Evolutionary conservation across 768 basidiomycete genomes (phyloP).

Genomic region (Tephrocybe rancida): DNA sequence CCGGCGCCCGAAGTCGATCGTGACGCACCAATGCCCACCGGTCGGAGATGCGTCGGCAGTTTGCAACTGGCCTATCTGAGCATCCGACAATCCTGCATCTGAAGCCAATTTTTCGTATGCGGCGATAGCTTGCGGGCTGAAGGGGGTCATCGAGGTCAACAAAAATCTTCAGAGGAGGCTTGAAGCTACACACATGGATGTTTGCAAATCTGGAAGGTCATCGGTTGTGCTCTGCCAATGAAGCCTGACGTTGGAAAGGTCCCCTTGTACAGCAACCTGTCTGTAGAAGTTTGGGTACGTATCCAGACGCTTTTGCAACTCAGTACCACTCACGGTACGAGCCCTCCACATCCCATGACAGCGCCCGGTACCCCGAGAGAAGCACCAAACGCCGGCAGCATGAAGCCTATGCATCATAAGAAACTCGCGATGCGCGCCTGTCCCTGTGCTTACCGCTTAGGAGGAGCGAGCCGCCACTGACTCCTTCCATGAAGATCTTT

Average conservation of each 20-base stretch:
- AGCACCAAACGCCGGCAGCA: conserved; percentile 25
- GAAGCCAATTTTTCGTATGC: conserved; percentile 25
- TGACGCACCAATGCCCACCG: conserved; percentile 26
- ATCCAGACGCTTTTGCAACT: background rate
- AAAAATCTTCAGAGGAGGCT: background rate
- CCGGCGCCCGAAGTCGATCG: background rate
- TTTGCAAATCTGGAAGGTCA: conserved; percentile 22
- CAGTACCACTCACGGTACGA: conserved; percentile 19
- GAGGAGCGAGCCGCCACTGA: conserved; percentile 29
- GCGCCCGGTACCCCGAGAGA: conserved; percentile 24
- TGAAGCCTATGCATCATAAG: conserved; percentile 19
- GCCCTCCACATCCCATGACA: conserved; percentile 26
- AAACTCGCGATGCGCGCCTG: background rate
- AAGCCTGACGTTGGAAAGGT: conserved; percentile 22
- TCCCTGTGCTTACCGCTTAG: conserved; percentile 21
- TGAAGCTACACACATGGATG: conserved; percentile 19
- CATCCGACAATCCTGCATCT: conserved; percentile 14
- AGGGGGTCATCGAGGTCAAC: background rate
- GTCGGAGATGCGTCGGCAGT: conserved; percentile 26
- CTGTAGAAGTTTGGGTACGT: conserved; percentile 4
- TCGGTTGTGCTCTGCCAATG: conserved; percentile 28
- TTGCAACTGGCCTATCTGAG: conserved; percentile 20
- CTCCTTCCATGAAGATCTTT: conserved; percentile 28
- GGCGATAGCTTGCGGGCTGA: conserved; percentile 22
- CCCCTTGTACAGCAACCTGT: conserved; percentile 26